These are phyloP conservation scores for Paecilomyces formosus DNA, from an alignment of 2,329 filamentous ascomycete species.

Conservation along the genomic window DNA sequence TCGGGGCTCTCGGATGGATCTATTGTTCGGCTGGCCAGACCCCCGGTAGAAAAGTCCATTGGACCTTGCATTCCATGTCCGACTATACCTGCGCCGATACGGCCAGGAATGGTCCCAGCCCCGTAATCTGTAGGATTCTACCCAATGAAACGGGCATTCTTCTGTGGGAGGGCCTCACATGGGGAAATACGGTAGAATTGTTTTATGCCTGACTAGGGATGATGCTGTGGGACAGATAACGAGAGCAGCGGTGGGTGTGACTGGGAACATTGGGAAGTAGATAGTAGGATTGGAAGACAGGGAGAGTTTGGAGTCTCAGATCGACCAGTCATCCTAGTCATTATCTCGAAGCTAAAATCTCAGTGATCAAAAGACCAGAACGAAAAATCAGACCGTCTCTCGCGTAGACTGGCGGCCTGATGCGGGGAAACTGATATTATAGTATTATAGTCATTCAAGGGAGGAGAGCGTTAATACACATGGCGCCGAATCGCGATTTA, in stretches of 20 bases:
- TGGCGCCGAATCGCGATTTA: not conserved
- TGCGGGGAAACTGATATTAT: not conserved
- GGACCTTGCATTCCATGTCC: not conserved
- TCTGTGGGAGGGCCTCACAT: not conserved
- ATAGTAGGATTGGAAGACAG: not conserved
- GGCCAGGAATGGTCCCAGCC: not conserved
- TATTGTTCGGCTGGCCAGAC: not conserved
- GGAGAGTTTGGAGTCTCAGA: not conserved
- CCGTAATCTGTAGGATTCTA: not conserved
- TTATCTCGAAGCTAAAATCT: not conserved
- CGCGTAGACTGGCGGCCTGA: not conserved
- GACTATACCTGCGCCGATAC: not conserved
- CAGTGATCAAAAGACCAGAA: not conserved
- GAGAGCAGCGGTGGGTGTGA: not conserved
- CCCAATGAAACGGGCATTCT: not conserved
- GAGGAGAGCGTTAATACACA: not conserved
- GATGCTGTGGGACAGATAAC: not conserved
- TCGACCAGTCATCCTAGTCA: not conserved
- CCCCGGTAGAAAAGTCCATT: not conserved
- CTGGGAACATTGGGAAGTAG: not conserved
- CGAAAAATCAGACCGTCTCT: not conserved
- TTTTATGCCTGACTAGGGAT: not conserved
- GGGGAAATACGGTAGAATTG: not conserved
- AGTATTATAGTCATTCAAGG: not conserved
- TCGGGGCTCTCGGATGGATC: not conserved